phyloP scores from a whole-genome alignment of 2,329 filamentous ascomycete species.

The Talaromyces sp. region DNA sequence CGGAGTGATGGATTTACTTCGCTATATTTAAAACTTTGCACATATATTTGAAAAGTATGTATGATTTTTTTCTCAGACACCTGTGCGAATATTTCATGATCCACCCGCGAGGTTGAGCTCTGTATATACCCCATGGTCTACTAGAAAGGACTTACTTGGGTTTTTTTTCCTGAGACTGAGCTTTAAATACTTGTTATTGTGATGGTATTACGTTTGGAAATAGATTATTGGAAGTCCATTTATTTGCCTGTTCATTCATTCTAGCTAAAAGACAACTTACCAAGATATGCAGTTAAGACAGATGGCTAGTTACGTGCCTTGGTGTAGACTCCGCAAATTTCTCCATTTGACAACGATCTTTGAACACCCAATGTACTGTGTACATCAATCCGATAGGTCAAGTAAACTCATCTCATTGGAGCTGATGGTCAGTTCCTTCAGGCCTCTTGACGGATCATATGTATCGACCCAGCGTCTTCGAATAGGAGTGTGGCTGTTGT shows the following conservation, averaged over 20 bases:
- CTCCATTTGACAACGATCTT: background rate
- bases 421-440: background rate
- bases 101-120: background rate
- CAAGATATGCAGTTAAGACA: background rate
- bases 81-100: background rate
- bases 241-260: background rate
- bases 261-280: too few species aligned
- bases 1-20: constrained; percentile 4
- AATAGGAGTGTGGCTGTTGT: background rate
- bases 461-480: constrained; percentile 3
- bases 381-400: background rate
- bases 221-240: background rate
- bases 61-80: background rate
- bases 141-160: background rate
- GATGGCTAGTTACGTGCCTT: background rate
- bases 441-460: background rate
- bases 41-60: background rate
- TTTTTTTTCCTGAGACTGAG: background rate
- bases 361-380: background rate
- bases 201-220: background rate
- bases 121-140: background rate
- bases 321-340: background rate
- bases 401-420: background rate
- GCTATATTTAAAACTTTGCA: background rate
- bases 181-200: background rate